Evolutionary conservation across 2,329 filamentous ascomycete genomes (phyloP), one percentile per base, ranked within the genome.

Genomic region (Arthrobotrys pseudoclavata): DNA sequence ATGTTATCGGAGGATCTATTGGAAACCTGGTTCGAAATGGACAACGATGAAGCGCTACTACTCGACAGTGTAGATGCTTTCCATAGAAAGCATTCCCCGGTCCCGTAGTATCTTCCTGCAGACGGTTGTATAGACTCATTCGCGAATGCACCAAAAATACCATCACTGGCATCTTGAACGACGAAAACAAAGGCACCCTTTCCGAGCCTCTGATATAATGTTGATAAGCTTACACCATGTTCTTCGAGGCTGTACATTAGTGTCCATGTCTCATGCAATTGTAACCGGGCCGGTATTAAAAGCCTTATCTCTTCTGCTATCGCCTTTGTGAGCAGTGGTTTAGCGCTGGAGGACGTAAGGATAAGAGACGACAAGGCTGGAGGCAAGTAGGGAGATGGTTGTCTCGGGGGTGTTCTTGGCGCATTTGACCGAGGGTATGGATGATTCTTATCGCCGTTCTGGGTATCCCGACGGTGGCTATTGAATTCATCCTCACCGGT

Each of bases 41-140:
- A 80, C 42, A 80, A 82, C 52, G 69, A 80, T 61, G 79, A 81
- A 45, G 70, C 72, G 29, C 79, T 66, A 26, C 50, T 62, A 15
- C 40, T 61, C n/a, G 89, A 86, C 37, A 94, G 86, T 3, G 91
- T 84, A 52, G 90, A 89, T 0, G 92, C 91, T 57, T 92, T 89
- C 93, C 93, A 96, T 79, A 96, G 88, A 84, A 96, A 99, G 84
- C 95, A 98, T 84, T 99, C 96, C 81, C 96, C 96, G 12, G 93
- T 97, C 82, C 96, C 96, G 84, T 92, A 99, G 86, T 97, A 99
- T 79, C 94, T 92, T 1, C 93, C 79, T n/a, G 79, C 85, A 0
- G 89, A 86, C 0, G 93, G 92, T 81, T 91, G 92, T 10, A 95
- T 94, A 62, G 92, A 87, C 83, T 99, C 95, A 64, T 93, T 96